These are phyloP conservation scores for Rhodotorula babjevae DNA, from an alignment of 768 basidiomycete species.

Conservation along the genomic window DNA sequence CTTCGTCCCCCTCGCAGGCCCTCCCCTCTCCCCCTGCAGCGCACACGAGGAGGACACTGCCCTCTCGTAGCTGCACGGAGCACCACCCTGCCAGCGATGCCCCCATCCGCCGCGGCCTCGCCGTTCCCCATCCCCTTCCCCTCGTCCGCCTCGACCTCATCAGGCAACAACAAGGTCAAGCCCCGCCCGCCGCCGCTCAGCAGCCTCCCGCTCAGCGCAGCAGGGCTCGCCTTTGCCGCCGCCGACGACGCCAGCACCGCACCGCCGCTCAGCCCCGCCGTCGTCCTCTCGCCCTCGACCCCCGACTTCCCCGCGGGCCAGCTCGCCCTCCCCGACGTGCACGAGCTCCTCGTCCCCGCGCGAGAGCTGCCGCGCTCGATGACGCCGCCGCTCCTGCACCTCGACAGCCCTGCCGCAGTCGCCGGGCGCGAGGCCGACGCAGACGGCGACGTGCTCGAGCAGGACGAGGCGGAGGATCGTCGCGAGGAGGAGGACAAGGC, in stretches of 20 bases:
- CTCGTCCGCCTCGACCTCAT: background rate
- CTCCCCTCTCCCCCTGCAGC: too few species aligned
- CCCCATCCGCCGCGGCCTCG: too few species aligned
- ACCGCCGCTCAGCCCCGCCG: constrained; percentile 6
- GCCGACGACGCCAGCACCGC: background rate
- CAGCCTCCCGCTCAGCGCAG: background rate
- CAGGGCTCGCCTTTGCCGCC: background rate
- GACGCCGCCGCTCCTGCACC: background rate
- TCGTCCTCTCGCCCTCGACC: constrained; percentile 26
- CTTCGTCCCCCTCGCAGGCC: too few species aligned
- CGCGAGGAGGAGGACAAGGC: too few species aligned
- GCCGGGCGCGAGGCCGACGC: too few species aligned
- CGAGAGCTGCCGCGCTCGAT: background rate
- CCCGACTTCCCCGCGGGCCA: constrained; percentile 24
- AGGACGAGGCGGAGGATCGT: background rate
- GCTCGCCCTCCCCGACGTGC: constrained; percentile 5
- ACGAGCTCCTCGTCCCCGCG: constrained; percentile 7
- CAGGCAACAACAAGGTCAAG: background rate
- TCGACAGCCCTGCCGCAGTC: too few species aligned
- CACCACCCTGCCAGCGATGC: too few species aligned
- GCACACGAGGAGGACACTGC: too few species aligned
- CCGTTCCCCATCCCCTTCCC: too few species aligned
- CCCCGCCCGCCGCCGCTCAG: background rate
- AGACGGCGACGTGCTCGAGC: background rate
- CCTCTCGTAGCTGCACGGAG: too few species aligned